phyloP scores from a whole-genome alignment of 2,329 filamentous ascomycete genomes.

The Sphaerulina vaccinii region DNA sequence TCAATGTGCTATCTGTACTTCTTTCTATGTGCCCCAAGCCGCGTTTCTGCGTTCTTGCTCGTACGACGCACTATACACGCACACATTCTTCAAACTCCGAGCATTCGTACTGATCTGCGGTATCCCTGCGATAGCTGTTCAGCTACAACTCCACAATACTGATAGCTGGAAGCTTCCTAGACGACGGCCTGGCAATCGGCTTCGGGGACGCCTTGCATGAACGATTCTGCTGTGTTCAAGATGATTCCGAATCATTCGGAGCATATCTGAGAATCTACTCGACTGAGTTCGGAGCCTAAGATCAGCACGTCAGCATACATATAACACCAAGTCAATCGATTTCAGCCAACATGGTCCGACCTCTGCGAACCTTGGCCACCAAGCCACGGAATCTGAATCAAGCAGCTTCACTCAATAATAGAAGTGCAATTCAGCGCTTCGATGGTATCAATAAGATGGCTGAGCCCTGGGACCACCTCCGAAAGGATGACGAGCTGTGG shows the following conservation, averaged over 20 bases:
- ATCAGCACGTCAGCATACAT: not conserved
- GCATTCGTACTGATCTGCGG: not conserved
- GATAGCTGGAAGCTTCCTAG: constrained; percentile 6
- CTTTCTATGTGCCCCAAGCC: too few species aligned
- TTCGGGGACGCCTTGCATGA: constrained; percentile 23
- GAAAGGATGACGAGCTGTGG: constrained; percentile 69
- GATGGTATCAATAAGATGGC: constrained; percentile 21
- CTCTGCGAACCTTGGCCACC: not conserved
- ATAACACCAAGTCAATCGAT: not conserved
- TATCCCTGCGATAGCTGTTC: constrained; percentile 9
- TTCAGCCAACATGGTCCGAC: constrained; percentile 7
- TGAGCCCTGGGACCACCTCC: constrained; percentile 22
- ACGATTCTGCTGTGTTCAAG: constrained; percentile 17
- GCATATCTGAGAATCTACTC: not conserved
- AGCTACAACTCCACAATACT: constrained; percentile 4
- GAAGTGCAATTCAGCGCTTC: constrained; percentile 15
- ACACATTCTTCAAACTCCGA: too few species aligned
- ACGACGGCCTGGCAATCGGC: constrained; percentile 10
- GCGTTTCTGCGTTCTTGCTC: too few species aligned
- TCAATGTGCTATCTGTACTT: too few species aligned
- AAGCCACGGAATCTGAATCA: constrained; percentile 6
- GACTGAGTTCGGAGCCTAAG: too few species aligned
- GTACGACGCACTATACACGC: too few species aligned
- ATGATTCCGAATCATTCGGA: constrained; percentile 30
- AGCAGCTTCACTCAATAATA: constrained; percentile 3